A percentile compares a stretch with the other conserved stretches of the same genome.
Evolutionary conservation across 305 asterid genomes (phyloP).

Genomic region (Fraxinus platypoda): DNA sequence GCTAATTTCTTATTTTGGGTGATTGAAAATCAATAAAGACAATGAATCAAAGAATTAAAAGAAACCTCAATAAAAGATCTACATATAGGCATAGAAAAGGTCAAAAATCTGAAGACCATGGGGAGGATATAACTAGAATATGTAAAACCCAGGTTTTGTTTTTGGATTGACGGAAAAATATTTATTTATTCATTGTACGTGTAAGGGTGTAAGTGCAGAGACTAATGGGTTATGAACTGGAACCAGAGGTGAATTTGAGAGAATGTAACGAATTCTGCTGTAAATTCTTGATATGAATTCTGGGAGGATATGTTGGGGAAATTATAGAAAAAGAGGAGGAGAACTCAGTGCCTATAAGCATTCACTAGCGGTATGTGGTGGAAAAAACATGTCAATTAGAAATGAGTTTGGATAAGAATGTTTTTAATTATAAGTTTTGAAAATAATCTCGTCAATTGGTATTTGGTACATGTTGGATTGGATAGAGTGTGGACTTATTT

Average conservation of each 20-base stretch:
- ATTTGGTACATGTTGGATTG: too few species aligned
- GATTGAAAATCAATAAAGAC: neutral
- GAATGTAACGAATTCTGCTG: constrained; percentile 30
- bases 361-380: neutral
- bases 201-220: neutral
- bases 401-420: neutral
- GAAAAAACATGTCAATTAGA: neutral
- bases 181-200: neutral
- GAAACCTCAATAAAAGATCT: constrained; percentile 11
- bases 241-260: neutral
- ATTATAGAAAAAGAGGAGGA: constrained; percentile 23
- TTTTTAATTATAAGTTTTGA: neutral
- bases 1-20: neutral
- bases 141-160: constrained; percentile 27
- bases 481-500: too few species aligned
- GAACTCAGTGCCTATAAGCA: neutral
- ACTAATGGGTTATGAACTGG: neutral
- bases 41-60: constrained; percentile 16
- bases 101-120: constrained; percentile 32
- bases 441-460: too few species aligned
- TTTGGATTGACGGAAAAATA: neutral
- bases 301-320: constrained; percentile 36
- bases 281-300: constrained; percentile 29
- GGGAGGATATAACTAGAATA: constrained; percentile 14
- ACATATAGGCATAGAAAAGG: constrained; percentile 26